Base-by-base conservation (phyloP, 108 stramenopile genomes). In the Cyclostephanos invisitatus region DNA sequence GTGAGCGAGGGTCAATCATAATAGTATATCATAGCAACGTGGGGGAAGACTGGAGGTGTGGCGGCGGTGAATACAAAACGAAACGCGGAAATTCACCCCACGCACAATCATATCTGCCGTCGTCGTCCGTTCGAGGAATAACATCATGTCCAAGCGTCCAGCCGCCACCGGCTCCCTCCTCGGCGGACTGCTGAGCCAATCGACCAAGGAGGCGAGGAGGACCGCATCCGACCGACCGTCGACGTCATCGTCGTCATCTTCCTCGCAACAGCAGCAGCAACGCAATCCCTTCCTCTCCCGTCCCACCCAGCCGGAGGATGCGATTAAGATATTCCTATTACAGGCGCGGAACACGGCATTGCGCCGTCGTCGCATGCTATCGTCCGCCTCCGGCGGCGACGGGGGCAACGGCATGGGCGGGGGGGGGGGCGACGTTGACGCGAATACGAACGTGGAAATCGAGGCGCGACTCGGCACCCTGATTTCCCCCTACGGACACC, bases 381-480 rank as follows among this genome's bases (percentile, higher is more conserved):
- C 57, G 25, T 18, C 42, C 9, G 24, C 27, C 40, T 14, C 2
- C 56, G 29, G 29, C 27, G 70, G 73, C 21, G 82, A 75, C 51
- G 17, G 60, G 4, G 64, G 72, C 15, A 67, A 2, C 2, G 32
- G 32, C 32, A 32, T 4, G 32, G 4, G 32, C 3, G 2, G 3
- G 3, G 32, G 32, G 3, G 32, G 32, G 32, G 4, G 4, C 32
- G 32, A 32, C 32, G 32, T 3, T 4, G 32, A 32, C 4, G 32
- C 32, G 32, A 32, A 77, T 10, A 37, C 60, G 11, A 72, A 57
- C 12, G 24, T 76, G 4, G 93, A 94, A 70, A 86, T 94, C 57
- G 93, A 94, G 77, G 89, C 86, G 22, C 74, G 89, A 12, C 59
- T 94, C 22, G 93, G 93, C 14, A 82, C 90, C 29, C 79, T 94